Evolutionary conservation across 2,329 filamentous ascomycete genomes (phyloP).

Genomic region (Venturia aucupariae): DNA sequence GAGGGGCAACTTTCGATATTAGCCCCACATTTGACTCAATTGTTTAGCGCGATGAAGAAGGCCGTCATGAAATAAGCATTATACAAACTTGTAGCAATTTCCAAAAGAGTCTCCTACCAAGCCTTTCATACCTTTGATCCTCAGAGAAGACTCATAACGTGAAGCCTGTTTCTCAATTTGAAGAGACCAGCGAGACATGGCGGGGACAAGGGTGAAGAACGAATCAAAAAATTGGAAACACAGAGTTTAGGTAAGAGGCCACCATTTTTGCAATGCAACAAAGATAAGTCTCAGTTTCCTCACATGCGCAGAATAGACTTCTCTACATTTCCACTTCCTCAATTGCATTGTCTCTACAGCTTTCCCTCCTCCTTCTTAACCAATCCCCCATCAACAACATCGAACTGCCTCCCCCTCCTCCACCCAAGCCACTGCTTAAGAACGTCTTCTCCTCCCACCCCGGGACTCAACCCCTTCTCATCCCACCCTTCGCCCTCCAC

Average conservation of each 20-base stretch:
- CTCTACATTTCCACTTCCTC: not conserved
- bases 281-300: no score
- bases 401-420: slow-evolving; percentile 61
- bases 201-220: no score
- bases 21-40: not conserved
- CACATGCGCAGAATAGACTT: no score
- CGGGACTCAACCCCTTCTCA: slow-evolving; percentile 50
- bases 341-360: slow-evolving; percentile 6
- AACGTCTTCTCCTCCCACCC: slow-evolving; percentile 62
- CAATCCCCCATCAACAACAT: slow-evolving; percentile 54
- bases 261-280: no score
- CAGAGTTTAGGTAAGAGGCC: no score
- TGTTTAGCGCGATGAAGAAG: not conserved
- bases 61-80: not conserved
- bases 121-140: no score
- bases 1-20: not conserved
- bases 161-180: no score
- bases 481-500: slow-evolving; percentile 60
- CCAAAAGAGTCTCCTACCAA: no score
- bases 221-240: no score
- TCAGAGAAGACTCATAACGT: no score
- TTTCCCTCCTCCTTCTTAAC: slow-evolving; percentile 35
- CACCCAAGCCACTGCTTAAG: slow-evolving; percentile 69
- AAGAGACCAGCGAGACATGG: no score
- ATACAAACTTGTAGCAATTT: no score